These are phyloP conservation scores for Oidiodendron maius DNA, from an alignment of 495 filamentous ascomycete species.

Conservation along the genomic window DNA sequence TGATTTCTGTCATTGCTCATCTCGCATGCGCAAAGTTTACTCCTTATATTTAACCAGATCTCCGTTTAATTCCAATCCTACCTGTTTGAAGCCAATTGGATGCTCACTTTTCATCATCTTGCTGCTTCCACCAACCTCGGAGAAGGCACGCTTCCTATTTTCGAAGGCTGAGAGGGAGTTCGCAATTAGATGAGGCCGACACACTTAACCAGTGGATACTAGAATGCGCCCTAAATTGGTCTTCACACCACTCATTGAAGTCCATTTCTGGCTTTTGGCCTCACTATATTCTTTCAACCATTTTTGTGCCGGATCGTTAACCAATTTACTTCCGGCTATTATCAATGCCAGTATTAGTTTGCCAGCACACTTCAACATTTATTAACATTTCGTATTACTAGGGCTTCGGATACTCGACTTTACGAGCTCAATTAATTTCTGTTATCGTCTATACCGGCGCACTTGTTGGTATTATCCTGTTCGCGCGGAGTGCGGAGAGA, in stretches of 20 bases:
- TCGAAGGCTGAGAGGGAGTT: neutral
- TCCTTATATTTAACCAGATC: too few species aligned
- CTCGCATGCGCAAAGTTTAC: too few species aligned
- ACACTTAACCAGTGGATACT: neutral
- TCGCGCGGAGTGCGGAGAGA: neutral
- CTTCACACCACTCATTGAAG: neutral
- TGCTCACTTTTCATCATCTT: neutral
- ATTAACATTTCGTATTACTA: neutral
- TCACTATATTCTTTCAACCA: neutral
- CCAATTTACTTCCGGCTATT: neutral
- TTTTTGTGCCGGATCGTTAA: neutral
- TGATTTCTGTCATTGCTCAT: too few species aligned
- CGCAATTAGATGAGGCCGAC: neutral
- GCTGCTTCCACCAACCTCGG: neutral
- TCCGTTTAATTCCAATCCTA: too few species aligned
- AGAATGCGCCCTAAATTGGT: neutral
- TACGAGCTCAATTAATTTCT: neutral
- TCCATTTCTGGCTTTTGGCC: neutral
- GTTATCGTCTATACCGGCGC: neutral
- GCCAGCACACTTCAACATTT: neutral
- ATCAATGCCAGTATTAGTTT: neutral
- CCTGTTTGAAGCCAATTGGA: too few species aligned
- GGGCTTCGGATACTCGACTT: slow-evolving; percentile 23
- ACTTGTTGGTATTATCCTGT: neutral
- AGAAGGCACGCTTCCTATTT: neutral